Percentiles rank a stretch among this genome's conserved stretches.
These are phyloP conservation scores for Aspergillus panamensis DNA, from an alignment of 495 filamentous ascomycete genomes.

Conservation along the genomic window DNA sequence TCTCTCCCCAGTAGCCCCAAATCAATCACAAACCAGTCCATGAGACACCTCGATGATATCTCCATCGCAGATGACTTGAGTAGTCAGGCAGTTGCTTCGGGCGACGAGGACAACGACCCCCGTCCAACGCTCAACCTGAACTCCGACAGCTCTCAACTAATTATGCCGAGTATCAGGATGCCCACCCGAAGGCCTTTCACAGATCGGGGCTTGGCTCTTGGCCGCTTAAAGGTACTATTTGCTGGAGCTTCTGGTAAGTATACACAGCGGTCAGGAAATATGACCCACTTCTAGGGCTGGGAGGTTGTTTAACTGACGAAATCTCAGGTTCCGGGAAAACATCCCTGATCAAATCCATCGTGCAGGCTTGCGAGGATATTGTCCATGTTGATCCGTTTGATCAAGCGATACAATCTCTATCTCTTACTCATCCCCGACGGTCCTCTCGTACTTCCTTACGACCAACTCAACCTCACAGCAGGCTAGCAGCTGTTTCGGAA, in stretches of 20 bases:
- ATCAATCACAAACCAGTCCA: constrained; percentile 47
- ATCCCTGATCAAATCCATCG: constrained; percentile 86
- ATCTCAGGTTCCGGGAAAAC: constrained; percentile 72
- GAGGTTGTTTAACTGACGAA: neutral
- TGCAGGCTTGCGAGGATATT: constrained; percentile 92
- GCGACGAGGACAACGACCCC: constrained; percentile 42
- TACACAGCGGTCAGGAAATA: neutral
- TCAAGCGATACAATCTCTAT: constrained; percentile 33
- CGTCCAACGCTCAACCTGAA: constrained; percentile 25
- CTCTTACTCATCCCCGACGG: constrained; percentile 25
- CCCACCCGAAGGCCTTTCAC: constrained; percentile 92
- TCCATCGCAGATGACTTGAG: constrained; percentile 49
- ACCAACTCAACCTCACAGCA: constrained; percentile 32
- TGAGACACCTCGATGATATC: constrained; percentile 48
- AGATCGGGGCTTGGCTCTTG: constrained; percentile 75
- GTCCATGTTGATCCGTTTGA: constrained; percentile 84
- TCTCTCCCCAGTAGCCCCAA: constrained; percentile 54
- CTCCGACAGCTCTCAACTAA: constrained; percentile 67
- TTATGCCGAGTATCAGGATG: constrained; percentile 98
- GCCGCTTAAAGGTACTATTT: constrained; percentile 81
- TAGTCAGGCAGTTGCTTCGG: constrained; percentile 48
- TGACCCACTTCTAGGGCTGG: neutral
- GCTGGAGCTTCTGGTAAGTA: constrained; percentile 75
- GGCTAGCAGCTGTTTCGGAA: constrained; percentile 58
- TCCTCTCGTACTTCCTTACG: constrained; percentile 29